Evolutionary conservation across 306 rosid genomes (phyloP).

Genomic region (Senna tora): DNA sequence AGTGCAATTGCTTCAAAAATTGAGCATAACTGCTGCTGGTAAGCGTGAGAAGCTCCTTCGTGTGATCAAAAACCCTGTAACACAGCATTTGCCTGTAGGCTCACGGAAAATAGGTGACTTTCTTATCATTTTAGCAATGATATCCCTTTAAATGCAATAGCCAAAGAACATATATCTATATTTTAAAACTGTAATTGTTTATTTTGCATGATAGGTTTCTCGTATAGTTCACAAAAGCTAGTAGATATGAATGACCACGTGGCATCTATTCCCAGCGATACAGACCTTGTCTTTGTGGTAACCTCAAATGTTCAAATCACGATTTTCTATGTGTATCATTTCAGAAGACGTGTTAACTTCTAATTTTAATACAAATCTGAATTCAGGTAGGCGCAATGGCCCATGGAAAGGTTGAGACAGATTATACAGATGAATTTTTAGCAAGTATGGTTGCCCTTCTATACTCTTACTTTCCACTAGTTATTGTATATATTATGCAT

Average conservation of each 20-base stretch:
- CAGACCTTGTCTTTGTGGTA: conserved; percentile 87
- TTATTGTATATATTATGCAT: too few relatives aligned
- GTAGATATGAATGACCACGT: conserved; percentile 57
- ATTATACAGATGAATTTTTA: conserved; percentile 72
- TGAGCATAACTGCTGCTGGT: conserved; percentile 77
- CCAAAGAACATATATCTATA: not conserved
- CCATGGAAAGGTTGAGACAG: conserved; percentile 81
- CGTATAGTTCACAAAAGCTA: conserved; percentile 72
- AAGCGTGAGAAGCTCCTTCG: conserved; percentile 81
- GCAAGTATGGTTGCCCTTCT: conserved; percentile 56
- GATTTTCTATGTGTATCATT: not conserved
- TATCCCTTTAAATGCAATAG: not conserved
- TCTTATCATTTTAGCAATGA: not conserved
- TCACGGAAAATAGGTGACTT: conserved; percentile 71
- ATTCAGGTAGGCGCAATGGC: conserved; percentile 86
- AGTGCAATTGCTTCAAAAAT: conserved; percentile 86
- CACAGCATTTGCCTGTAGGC: conserved; percentile 71
- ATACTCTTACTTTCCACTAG: not conserved
- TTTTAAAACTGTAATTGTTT: not conserved
- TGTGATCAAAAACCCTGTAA: conserved; percentile 80
- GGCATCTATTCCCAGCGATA: conserved; percentile 35
- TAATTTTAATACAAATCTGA: not conserved
- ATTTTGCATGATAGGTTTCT: conserved; percentile 56
- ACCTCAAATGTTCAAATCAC: conserved; percentile 17
- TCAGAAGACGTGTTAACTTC: not conserved